These are phyloP conservation scores for Pythium grandisporangium DNA, from an alignment of 352 stramenopile genomes.

Conservation along the genomic window DNA sequence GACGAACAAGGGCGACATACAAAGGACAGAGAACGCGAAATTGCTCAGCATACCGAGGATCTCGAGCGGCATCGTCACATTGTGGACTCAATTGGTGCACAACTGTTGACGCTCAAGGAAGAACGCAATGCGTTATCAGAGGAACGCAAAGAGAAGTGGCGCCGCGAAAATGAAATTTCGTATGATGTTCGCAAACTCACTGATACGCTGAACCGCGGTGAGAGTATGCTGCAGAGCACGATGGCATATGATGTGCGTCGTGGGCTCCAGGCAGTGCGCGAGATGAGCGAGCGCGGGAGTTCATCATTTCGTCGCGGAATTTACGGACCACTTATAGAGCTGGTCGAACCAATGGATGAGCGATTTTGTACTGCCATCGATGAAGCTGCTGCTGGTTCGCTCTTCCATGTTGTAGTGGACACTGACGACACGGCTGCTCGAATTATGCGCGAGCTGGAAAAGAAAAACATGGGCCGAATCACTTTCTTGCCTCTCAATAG, in stretches of 20 bases:
- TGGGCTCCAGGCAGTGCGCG: slow-evolving; percentile 70
- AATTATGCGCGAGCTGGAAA: slow-evolving; percentile 93
- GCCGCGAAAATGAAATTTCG: slow-evolving; percentile 64
- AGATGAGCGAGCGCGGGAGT: slow-evolving; percentile 83
- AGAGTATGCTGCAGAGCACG: slow-evolving; percentile 71
- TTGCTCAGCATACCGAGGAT: slow-evolving; percentile 33
- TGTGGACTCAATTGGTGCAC: slow-evolving; percentile 37
- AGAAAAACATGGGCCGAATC: slow-evolving; percentile 91
- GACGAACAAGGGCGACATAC: slow-evolving; percentile 31
- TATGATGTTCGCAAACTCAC: slow-evolving; percentile 66
- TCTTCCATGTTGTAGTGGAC: slow-evolving; percentile 99
- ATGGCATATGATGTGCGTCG: slow-evolving; percentile 84
- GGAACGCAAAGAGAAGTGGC: slow-evolving; percentile 76
- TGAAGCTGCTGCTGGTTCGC: slow-evolving; percentile 90
- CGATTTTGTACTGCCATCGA: slow-evolving; percentile 94
- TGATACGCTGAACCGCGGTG: slow-evolving; percentile 63
- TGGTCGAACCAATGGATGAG: slow-evolving; percentile 84
- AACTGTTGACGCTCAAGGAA: slow-evolving; percentile 70
- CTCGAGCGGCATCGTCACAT: slow-evolving; percentile 38
- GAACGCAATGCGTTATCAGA: slow-evolving; percentile 70
- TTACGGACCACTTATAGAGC: slow-evolving; percentile 95
- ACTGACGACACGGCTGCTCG: slow-evolving; percentile 93
- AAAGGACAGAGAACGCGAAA: slow-evolving; percentile 28
- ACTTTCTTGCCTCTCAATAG: slow-evolving; percentile 96
- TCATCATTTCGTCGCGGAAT: slow-evolving; percentile 70